Percentiles rank a stretch among this genome's conserved stretches.
Evolutionary conservation across 305 asterid species (phyloP).

Genomic region (Solanum hybrid): DNA sequence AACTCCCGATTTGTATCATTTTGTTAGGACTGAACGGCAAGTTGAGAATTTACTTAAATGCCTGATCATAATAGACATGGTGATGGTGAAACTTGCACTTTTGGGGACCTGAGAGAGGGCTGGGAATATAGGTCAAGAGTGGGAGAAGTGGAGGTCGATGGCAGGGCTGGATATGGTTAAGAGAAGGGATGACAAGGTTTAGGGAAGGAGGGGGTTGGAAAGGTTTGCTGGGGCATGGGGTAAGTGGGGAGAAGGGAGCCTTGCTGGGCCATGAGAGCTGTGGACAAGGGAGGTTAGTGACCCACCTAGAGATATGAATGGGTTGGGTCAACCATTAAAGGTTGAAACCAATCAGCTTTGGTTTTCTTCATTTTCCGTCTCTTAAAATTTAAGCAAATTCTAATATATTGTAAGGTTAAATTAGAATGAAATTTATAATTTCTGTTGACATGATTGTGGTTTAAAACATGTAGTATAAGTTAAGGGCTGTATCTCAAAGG

Average conservation of each 20-base stretch:
- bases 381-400: not conserved
- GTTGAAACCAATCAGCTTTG: not conserved
- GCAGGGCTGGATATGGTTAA: not conserved
- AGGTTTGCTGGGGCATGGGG: not conserved
- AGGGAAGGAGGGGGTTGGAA: not conserved
- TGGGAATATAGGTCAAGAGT: not conserved
- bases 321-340: not conserved
- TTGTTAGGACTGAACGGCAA: not conserved
- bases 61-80: not conserved
- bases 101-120: not conserved
- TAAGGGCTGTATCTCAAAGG: not conserved
- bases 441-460: not conserved
- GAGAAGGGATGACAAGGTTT: not conserved
- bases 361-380: not conserved
- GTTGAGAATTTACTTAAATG: not conserved
- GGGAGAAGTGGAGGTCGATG: not conserved
- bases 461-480: not conserved
- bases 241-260: not conserved
- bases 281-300: not conserved
- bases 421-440: not conserved
- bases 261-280: not conserved
- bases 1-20: not conserved
- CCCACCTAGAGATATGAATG: constrained; percentile 1
- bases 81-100: not conserved
- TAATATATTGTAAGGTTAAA: not conserved